These are phyloP conservation scores for Vinca minor DNA, from an alignment of 257 asterid species.

Conservation along the genomic window DNA sequence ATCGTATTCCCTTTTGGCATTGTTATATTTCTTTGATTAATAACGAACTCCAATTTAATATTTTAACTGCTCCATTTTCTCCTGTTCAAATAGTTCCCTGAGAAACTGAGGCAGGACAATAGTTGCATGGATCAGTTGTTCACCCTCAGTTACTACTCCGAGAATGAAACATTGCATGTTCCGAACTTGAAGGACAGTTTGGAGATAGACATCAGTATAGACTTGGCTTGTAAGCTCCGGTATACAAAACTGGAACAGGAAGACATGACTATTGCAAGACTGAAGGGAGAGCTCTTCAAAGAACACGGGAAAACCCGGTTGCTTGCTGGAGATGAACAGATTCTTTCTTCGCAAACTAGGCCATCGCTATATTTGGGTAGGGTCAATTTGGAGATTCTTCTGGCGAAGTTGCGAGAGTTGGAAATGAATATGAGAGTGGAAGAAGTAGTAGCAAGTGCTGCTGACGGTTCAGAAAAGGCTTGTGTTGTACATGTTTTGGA, in stretches of 20 bases:
- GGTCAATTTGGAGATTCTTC: constrained; percentile 26
- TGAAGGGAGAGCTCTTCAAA: constrained; percentile 51
- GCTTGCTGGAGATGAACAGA: constrained; percentile 26
- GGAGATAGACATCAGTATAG: constrained; percentile 39
- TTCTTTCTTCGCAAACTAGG: constrained; percentile 26
- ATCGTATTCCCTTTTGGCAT: background rate
- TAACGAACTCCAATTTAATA: background rate
- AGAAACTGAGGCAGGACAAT: constrained; percentile 33
- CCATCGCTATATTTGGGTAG: constrained; percentile 41
- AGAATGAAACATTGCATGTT: constrained; percentile 34
- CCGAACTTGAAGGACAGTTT: constrained; percentile 36
- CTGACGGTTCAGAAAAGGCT: constrained; percentile 21
- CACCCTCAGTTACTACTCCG: constrained; percentile 36
- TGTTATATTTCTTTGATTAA: background rate
- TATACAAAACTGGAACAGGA: constrained; percentile 31
- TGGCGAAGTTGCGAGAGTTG: constrained; percentile 31
- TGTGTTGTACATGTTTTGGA: constrained; percentile 31
- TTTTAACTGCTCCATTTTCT: background rate
- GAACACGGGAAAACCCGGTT: constrained; percentile 48
- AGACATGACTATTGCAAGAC: constrained; percentile 29
- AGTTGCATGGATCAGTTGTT: constrained; percentile 25
- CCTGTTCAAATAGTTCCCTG: constrained; percentile 50
- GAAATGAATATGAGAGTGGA: constrained; percentile 34
- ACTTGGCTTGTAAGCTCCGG: constrained; percentile 36
- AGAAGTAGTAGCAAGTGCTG: constrained; percentile 14